A percentile compares a stretch with the other conserved stretches of the same genome.
Conservation (phyloP, 148 eudicot species). For the Oxyria digyna region DNA sequence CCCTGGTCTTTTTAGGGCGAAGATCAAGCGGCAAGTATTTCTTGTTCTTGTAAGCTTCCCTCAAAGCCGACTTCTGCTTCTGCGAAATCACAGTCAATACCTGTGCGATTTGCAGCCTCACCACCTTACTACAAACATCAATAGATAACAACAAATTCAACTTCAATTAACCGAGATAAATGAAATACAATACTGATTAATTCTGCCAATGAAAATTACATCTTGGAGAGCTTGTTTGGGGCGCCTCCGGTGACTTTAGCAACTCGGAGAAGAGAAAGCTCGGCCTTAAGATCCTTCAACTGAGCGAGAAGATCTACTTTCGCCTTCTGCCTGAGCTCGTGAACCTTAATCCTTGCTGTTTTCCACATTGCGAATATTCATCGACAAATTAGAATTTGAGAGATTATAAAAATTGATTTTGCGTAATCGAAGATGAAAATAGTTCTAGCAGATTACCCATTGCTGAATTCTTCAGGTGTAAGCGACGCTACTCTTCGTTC, state of each 20-base stretch:
- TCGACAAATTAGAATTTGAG: not conserved
- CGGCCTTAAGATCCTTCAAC: slow-evolving; percentile 51
- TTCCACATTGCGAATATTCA: not conserved
- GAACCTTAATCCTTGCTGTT: slow-evolving; percentile 31
- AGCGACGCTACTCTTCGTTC: not conserved
- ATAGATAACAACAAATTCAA: not conserved
- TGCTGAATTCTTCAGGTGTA: not conserved
- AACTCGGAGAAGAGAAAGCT: slow-evolving; percentile 55
- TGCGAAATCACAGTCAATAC: slow-evolving; percentile 32
- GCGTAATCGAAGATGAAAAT: not conserved
- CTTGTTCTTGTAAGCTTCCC: slow-evolving; percentile 40
- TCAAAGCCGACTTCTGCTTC: slow-evolving; percentile 26
- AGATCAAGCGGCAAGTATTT: slow-evolving; percentile 33
- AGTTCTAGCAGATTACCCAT: not conserved
- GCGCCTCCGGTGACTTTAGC: slow-evolving; percentile 70
- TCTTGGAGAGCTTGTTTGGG: slow-evolving; percentile 65
- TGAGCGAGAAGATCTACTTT: slow-evolving; percentile 35
- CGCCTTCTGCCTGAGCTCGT: slow-evolving; percentile 29
- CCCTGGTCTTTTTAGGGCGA: slow-evolving; percentile 29
- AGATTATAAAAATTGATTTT: not conserved
- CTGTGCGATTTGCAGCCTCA: slow-evolving; percentile 23
- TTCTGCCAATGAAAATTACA: slow-evolving; percentile 20
- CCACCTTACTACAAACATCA: slow-evolving; percentile 16
- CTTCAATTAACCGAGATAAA: not conserved
- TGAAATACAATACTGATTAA: not conserved